Percentiles rank a stretch among this genome's conserved stretches.
phyloP scores from a whole-genome alignment of 768 basidiomycete genomes.

The Galerina marginata region DNA sequence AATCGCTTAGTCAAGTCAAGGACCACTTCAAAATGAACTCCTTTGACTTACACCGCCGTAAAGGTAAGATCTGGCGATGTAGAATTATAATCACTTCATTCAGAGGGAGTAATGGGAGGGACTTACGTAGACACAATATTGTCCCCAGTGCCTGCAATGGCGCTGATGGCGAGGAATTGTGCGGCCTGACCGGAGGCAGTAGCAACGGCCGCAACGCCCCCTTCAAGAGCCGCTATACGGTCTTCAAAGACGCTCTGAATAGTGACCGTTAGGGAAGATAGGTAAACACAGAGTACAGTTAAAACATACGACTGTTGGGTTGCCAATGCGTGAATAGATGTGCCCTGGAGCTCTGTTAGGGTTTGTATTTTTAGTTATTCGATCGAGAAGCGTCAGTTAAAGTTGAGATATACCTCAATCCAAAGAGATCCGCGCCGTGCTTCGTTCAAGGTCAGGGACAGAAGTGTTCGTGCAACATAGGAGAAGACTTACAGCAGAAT shows the following conservation, averaged over 20 bases:
- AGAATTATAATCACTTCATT: background rate
- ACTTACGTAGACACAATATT: conserved; percentile 78
- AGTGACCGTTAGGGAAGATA: background rate
- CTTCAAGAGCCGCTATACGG: conserved; percentile 81
- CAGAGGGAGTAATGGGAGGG: background rate
- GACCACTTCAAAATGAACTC: background rate
- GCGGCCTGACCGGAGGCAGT: conserved; percentile 78
- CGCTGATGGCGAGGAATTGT: conserved; percentile 72
- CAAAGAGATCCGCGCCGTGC: conserved; percentile 79
- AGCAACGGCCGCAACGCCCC: conserved; percentile 77
- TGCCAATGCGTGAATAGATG: conserved; percentile 72
- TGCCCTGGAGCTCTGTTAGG: conserved; percentile 53
- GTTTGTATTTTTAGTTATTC: background rate
- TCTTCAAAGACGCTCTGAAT: conserved; percentile 77
- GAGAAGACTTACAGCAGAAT: conserved; percentile 55
- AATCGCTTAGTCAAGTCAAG: background rate
- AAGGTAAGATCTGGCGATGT: conserved; percentile 52
- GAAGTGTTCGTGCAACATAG: background rate
- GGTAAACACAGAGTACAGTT: background rate
- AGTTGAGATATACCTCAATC: conserved; percentile 45
- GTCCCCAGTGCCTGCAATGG: conserved; percentile 68
- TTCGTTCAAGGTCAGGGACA: conserved; percentile 25
- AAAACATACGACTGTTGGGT: conserved; percentile 63
- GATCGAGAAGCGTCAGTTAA: background rate
- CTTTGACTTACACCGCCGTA: conserved; percentile 67